Percentiles rank a stretch among this genome's conserved stretches.
These are phyloP conservation scores for Solidago caesia DNA, from an alignment of 129 eudicot species.

Conservation along the genomic window DNA sequence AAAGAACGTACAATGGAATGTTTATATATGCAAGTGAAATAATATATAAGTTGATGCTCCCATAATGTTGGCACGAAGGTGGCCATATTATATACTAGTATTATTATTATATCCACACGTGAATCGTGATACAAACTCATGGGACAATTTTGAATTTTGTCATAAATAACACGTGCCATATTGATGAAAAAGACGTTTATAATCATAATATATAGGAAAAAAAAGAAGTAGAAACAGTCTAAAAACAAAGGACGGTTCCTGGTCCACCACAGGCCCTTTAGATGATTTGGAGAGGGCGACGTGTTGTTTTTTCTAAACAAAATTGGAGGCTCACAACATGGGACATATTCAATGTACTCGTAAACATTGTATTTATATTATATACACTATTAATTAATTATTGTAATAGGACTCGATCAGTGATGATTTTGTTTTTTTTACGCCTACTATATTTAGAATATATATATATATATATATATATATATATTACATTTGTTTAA, in stretches of 20 bases:
- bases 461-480: no score
- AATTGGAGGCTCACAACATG: no score
- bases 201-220: background rate
- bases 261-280: constrained; percentile 12
- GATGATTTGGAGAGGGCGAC: background rate
- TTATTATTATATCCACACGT: constrained; percentile 2
- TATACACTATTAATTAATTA: no score
- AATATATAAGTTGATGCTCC: constrained; percentile 21
- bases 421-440: no score
- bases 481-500: no score
- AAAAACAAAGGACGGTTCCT: constrained; percentile 7
- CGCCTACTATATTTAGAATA: no score
- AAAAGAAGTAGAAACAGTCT: background rate
- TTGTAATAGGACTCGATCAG: no score
- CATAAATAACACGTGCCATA: constrained; percentile 26
- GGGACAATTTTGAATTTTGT: constrained; percentile 23
- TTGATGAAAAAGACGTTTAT: no score
- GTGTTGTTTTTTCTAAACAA: no score
- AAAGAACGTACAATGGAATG: background rate
- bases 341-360: no score
- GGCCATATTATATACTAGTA: background rate
- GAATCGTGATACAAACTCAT: background rate
- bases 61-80: constrained; percentile 17
- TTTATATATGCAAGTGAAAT: background rate
- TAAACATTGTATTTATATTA: no score